phyloP scores from a whole-genome alignment of 768 basidiomycete genomes.

The Ephemerocybe angulata region DNA sequence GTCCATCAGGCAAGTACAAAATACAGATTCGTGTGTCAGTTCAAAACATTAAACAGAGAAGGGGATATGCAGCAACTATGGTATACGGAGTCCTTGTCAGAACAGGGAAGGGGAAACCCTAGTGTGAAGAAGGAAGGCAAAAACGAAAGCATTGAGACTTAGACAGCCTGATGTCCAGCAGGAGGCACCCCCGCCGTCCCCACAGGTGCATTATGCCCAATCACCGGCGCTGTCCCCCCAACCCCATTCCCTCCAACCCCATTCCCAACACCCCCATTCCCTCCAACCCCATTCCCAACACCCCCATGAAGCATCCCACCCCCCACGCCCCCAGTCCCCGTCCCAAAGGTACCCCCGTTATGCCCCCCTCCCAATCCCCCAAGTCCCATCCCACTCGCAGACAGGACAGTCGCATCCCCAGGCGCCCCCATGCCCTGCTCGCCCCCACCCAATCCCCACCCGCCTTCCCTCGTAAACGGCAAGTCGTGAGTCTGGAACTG shows the following conservation, averaged over 20 bases:
- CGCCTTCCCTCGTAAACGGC: constrained; percentile 44
- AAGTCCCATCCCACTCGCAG: not conserved
- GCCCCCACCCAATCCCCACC: constrained; percentile 37
- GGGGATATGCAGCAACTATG: too few species aligned
- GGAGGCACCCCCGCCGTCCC: not conserved
- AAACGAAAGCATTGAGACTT: not conserved
- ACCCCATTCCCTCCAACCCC: too few species aligned
- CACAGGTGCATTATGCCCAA: too few species aligned
- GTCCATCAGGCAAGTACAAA: too few species aligned
- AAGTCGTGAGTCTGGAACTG: constrained; percentile 28
- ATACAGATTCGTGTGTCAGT: too few species aligned
- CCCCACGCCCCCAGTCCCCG: not conserved
- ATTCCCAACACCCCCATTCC: not conserved
- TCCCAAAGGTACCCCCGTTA: not conserved
- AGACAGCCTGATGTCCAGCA: not conserved
- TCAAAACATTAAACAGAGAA: too few species aligned
- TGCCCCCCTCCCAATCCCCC: not conserved
- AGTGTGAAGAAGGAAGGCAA: too few species aligned
- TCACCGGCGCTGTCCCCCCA: too few species aligned
- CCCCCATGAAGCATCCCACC: not conserved
- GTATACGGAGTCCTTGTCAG: too few species aligned
- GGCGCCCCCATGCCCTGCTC: constrained; percentile 39
- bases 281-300: not conserved
- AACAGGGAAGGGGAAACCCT: too few species aligned
- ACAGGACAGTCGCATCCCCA: constrained; percentile 37